Base-by-base conservation (phyloP, 768 basidiomycete species). In the Boletus reticulatus region DNA sequence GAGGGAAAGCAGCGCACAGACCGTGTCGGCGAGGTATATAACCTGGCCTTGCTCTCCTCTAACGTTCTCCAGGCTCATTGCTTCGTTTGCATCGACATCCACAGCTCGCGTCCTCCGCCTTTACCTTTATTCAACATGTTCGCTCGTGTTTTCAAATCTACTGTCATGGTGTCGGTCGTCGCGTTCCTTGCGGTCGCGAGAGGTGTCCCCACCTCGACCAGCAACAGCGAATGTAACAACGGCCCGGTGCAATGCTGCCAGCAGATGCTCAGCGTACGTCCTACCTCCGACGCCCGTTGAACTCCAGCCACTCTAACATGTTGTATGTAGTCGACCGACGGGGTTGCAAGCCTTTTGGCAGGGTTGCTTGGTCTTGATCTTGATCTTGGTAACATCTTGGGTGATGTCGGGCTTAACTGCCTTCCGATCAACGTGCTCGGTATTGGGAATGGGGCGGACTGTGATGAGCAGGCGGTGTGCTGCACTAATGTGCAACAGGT, bases 1-100 rank as follows among this genome's bases (percentile, higher is more conserved):
- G 38, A 19, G 22, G 48, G 1, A 32, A 27, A 38, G 17, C 11
- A 13, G 36, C 11, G 42, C 59, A 59, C 45, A 20, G 57, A 45
- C 57, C 50, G 43, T 42, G 50, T 49, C 54, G 20, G 13, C n/a
- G 53, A 53, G 48, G 41, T 62, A 62, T 61, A 62, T 50, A 62
- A 38, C 24, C 48, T 42, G 22, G 0, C 19, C 32, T 19, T 11
- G 12, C 19, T 27, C 19, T 24, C 37, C n/a, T 12, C 3, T 17
- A 16, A 22, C 24, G 8, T 43, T 41, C 50, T 43, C 29, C 42
- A 59, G 37, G 41, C 42, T 43, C 46, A 6, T 38, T 39, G 44
- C 42, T 39, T 52, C 37, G 22, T 39, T 20, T 17, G 16, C 43
- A 24, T 48, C 17, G 27, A 29, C 38, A 38, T 58, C 31, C 29